A percentile compares a stretch with the other conserved stretches of the same genome.
Evolutionary conservation across 441 rosid species (phyloP).

Genomic region (Gossypium trilobum): DNA sequence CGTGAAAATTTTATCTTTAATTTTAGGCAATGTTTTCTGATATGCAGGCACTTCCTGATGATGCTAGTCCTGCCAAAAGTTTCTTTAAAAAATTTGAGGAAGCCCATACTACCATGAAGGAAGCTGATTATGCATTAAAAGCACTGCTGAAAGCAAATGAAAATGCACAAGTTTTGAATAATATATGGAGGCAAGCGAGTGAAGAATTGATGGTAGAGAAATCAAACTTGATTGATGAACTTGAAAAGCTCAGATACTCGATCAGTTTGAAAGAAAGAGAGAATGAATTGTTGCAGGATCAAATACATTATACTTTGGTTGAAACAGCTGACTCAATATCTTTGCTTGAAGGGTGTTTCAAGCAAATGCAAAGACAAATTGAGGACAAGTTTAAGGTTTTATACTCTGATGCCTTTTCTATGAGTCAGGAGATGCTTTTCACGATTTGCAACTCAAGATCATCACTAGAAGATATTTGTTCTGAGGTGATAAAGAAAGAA

Average conservation of each 20-base stretch:
- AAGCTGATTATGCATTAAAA: conserved; percentile 65
- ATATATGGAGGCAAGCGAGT: conserved; percentile 51
- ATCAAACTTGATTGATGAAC: conserved; percentile 43
- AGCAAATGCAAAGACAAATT: conserved; percentile 50
- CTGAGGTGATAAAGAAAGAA: conserved; percentile 48
- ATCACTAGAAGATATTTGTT: conserved; percentile 45
- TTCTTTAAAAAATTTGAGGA: conserved; percentile 65
- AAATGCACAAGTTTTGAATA: conserved; percentile 43
- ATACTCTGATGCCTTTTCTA: conserved; percentile 36
- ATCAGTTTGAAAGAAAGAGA: conserved; percentile 45
- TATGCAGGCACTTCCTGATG: conserved; percentile 31
- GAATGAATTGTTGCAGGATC: conserved; percentile 39
- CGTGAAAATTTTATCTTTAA: conserved; percentile 16
- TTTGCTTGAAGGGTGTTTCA: conserved; percentile 48
- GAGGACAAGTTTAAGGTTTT: conserved; percentile 43
- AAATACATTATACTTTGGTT: conserved; percentile 26
- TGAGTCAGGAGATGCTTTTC: conserved; percentile 38
- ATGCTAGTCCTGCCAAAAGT: conserved; percentile 31
- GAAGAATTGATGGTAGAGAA: conserved; percentile 48
- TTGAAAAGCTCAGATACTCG: conserved; percentile 49
- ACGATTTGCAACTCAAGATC: conserved; percentile 37
- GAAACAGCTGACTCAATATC: conserved; percentile 48
- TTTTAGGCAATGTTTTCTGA: conserved; percentile 23
- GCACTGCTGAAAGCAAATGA: conserved; percentile 59
- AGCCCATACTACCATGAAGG: conserved; percentile 61